Evolutionary conservation across 2,329 filamentous ascomycete genomes (phyloP), one percentile per base, ranked within the genome.

Genomic region (Paramyrothecium sp.): DNA sequence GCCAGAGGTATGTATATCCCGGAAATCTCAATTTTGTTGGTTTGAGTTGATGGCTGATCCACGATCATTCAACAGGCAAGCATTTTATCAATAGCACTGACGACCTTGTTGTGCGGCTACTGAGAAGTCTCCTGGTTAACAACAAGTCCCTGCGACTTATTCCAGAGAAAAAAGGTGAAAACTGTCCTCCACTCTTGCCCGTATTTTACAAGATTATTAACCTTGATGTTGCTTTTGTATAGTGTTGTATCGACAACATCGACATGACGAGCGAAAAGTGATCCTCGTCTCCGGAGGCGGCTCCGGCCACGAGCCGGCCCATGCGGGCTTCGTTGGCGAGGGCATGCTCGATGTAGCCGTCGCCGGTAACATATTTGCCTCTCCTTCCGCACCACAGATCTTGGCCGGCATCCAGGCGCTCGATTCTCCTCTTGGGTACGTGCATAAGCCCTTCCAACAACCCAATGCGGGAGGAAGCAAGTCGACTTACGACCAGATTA

Each of bases 341-440:
- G 64, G 64, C 1, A 63, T 63, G 12, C 53, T 66, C 0, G 64
- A 66, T 41, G 58, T 57, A 2, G 62, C 66, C 7, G 54, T 66
- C 3, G 63, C 64, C 0, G 64, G 64, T 47, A 61, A 66, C 48
- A 66, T 66, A 44, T 66, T 66, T 60, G 63, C 64, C 2, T 66
- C 64, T 13, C 64, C 64, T 1, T 63, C 64, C 11, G 60, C 64
- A 3, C 65, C 64, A 5, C 64, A 66, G 50, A 65, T 66, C 13
- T 41, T 64, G 7, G 51, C 58, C 7, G 63, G 62, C 10, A n/a
- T 66, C 11, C 62, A 59, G 56, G 56, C 58, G n/a, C 54, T 66
- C 3, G 60, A 59, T 44, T 66, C 64, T 1, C 55, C 61, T 11
- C 60, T 60, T 38, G 64, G 64, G 62, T 65, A 52, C 1, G 56